phyloP scores from a whole-genome alignment of 768 basidiomycete species.

The Psilocybe cyanescens region DNA sequence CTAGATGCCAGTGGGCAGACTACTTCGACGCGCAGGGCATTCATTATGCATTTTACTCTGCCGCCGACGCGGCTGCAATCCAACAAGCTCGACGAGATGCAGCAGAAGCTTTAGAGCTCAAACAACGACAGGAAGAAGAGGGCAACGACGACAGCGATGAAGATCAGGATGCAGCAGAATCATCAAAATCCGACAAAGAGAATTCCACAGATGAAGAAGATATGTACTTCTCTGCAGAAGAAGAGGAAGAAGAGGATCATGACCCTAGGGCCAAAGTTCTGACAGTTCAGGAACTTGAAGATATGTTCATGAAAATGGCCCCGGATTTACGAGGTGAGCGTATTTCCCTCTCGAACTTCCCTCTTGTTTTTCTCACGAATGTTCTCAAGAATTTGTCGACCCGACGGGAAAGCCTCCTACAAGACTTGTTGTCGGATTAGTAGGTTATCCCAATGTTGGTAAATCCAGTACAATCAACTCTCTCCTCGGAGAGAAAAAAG shows the following conservation, averaged over 20 bases:
- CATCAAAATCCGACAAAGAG: constrained; percentile 15
- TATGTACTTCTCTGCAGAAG: constrained; percentile 54
- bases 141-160: constrained; percentile 25
- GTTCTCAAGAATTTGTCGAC: constrained; percentile 58
- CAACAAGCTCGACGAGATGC: constrained; percentile 74
- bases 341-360: neutral
- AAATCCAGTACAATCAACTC: constrained; percentile 99
- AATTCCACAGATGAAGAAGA: constrained; percentile 38
- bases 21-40: constrained; percentile 81
- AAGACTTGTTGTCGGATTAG: constrained; percentile 84
- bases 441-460: constrained; percentile 98
- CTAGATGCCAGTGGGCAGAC: constrained; percentile 87
- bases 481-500: constrained; percentile 93
- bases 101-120: constrained; percentile 18
- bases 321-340: constrained; percentile 69
- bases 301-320: constrained; percentile 71
- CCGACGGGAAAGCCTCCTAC: constrained; percentile 56
- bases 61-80: constrained; percentile 82
- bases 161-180: neutral
- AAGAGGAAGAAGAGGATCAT: constrained; percentile 51
- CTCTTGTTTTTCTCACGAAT: neutral
- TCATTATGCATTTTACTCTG: constrained; percentile 92
- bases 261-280: constrained; percentile 79
- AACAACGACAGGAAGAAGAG: constrained; percentile 19
- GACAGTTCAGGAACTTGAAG: constrained; percentile 87